phyloP scores from a whole-genome alignment of 2,329 filamentous ascomycete genomes.

The Curvularia lunata region DNA sequence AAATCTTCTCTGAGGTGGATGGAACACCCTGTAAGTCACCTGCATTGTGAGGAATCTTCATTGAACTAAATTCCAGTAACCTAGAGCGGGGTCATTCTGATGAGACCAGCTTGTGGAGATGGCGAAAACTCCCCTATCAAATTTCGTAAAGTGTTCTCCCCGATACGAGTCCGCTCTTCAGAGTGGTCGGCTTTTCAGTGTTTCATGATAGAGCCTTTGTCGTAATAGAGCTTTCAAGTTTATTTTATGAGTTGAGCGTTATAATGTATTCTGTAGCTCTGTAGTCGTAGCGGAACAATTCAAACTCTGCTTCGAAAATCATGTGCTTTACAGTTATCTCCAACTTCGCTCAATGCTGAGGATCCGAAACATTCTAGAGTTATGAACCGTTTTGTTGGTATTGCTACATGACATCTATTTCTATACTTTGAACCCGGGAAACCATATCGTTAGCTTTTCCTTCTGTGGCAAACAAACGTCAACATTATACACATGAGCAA shows the following conservation, averaged over 20 bases:
- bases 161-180: not conserved
- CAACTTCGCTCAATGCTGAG: no score
- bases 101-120: not conserved
- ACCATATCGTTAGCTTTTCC: not conserved
- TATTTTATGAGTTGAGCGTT: not conserved
- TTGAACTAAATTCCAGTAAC: not conserved
- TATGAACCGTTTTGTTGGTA: no score
- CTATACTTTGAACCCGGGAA: no score
- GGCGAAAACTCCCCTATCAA: not conserved
- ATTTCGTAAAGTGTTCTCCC: not conserved
- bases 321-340: not conserved
- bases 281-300: no score
- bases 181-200: not conserved
- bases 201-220: not conserved
- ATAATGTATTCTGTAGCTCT: not conserved
- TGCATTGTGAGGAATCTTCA: not conserved
- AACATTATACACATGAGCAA: constrained; percentile 6
- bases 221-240: not conserved
- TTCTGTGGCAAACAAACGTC: not conserved
- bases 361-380: no score
- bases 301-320: no score
- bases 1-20: not conserved
- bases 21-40: not conserved
- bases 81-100: not conserved
- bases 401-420: no score